Evolutionary conservation across 805 yeast species (phyloP), one percentile per base, ranked within the genome.

Genomic region (Candida nemodendra): DNA sequence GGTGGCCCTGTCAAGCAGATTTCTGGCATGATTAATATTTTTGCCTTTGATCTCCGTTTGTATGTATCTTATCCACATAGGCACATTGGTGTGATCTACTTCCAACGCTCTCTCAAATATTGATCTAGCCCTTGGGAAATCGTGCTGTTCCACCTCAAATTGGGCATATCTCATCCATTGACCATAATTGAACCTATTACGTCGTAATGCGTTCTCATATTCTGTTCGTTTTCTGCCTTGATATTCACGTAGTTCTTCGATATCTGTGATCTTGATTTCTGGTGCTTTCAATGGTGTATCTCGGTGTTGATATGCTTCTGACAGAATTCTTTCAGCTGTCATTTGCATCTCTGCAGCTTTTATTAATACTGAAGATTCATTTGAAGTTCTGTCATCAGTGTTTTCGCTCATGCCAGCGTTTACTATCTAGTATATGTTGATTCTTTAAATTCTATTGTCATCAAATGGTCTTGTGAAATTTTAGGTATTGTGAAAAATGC

Each of bases 161-260:
- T 74, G 76, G 0, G 96, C 98, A 59, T 91, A 93, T 39, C 96
- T 69, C 57, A 87, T 71, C 96, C 98, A 93, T 57, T 89, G 95
- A 2, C 87, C 83, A 53, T 76, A 71, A 53, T 88, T 89, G 24
- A 83, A 74, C 42, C 95, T 66, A 57, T 91, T 91, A 48, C 93
- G 74, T 50, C 93, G 78, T 36, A 93, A 64, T n/a, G 90, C 95
- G 48, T 81, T 81, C 62, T 93, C 98, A 57, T 70, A 91, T 48
- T 86, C 96, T 23, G 75, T 72, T 43, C 99, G 67, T 50, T 84
- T 87, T 18, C 89, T 67, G 18, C 83, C 71, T 57, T 88, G 96
- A 41, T 65, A 72, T 47, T 87, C 91, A 31, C 74, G 70, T 13
- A 86, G 71, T 62, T 91, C 98, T 48, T 88, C 96, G 6, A 83